Evolutionary conservation across 371 early-diverging fungal genomes (phyloP).

Genomic region (Mortierella sp.): DNA sequence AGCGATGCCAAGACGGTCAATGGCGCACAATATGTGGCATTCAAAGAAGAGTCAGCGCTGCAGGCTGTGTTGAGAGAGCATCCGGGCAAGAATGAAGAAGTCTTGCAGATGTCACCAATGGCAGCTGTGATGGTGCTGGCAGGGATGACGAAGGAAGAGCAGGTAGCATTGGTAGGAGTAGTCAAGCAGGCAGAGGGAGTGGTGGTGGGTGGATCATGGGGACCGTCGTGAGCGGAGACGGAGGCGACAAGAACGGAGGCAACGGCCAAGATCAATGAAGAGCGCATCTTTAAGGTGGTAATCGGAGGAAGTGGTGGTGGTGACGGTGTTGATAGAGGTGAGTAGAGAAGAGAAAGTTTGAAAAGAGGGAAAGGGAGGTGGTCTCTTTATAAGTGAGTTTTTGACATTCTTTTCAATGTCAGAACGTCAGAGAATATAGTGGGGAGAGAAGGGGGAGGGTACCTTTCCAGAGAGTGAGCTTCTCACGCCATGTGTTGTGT

Average conservation of each 20-base stretch:
- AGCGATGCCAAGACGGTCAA: slow-evolving; percentile 48
- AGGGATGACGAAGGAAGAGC: slow-evolving; percentile 41
- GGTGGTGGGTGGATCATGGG: slow-evolving; percentile 22
- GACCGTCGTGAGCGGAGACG: slow-evolving; percentile 39
- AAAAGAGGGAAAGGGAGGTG: neutral
- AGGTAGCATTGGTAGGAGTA: slow-evolving; percentile 45
- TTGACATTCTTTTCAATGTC: neutral
- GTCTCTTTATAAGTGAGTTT: neutral
- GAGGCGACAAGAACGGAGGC: slow-evolving; percentile 36
- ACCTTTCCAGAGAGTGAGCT: neutral
- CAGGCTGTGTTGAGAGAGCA: slow-evolving; percentile 56
- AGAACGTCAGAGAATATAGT: slow-evolving; percentile 2
- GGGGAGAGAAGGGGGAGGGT: neutral
- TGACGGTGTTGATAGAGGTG: neutral
- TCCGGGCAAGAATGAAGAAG: slow-evolving; percentile 50
- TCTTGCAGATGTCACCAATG: slow-evolving; percentile 43
- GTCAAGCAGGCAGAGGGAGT: slow-evolving; percentile 47
- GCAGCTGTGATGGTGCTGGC: slow-evolving; percentile 28
- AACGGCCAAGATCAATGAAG: slow-evolving; percentile 34
- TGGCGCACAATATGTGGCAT: slow-evolving; percentile 44
- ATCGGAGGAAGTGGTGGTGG: neutral
- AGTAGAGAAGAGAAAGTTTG: slow-evolving; percentile 10
- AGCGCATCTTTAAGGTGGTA: slow-evolving; percentile 36
- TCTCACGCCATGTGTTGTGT: slow-evolving; percentile 6
- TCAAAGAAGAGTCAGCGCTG: slow-evolving; percentile 31